Evolutionary conservation across 2,329 filamentous ascomycete species (phyloP), one percentile per base, ranked within the genome.

Genomic region (Diaporthe ampelina): DNA sequence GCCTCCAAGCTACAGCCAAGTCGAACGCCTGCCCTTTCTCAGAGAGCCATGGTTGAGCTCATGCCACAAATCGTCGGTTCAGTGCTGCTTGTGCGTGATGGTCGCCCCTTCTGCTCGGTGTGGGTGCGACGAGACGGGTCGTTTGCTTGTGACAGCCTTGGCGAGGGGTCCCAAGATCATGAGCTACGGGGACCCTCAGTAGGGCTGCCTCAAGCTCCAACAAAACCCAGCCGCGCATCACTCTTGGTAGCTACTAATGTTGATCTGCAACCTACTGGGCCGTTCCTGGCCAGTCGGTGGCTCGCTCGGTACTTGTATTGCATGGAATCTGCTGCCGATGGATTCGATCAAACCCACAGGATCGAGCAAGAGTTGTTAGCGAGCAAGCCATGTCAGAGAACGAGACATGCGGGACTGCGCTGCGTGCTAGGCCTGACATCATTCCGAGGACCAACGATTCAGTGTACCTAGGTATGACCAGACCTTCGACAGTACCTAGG

Each of bases 141-240:
- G 21, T 54, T 40, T 40, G 63, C 63, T 67, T 67, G 61, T 67
- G 61, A 67, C 43, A 67, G 61, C 43, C 61, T 50, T 67, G 61
- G 43, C 43, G 45, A 50, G 43, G 61, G 61, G 61, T 35, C 32
- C 61, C 43, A 32, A 24, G 26, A 29, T 35, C 40, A 43, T 50
- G 61, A 50, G 43, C 61, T 65, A 24, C 35, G 7, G 45, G 11
- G 26, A n/a, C 29, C 45, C 43, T 50, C 45, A 67, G 35, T 67
- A 35, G 45, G 45, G 43, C 61, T 67, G 35, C 61, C 19, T 50
- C 61, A 24, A 19, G 61, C 29, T 52, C 61, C 43, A 24, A 67
- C 59, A 48, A 19, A 35, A n/a, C n/a, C 61, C 43, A 35, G 29
- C 29, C 35, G 61, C 61, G 61, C 61, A 67, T 50, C 61, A 67